Evolutionary conservation across 1,284 basidiomycete species (phyloP).

Genomic region (Hypsizygus ulmarius): DNA sequence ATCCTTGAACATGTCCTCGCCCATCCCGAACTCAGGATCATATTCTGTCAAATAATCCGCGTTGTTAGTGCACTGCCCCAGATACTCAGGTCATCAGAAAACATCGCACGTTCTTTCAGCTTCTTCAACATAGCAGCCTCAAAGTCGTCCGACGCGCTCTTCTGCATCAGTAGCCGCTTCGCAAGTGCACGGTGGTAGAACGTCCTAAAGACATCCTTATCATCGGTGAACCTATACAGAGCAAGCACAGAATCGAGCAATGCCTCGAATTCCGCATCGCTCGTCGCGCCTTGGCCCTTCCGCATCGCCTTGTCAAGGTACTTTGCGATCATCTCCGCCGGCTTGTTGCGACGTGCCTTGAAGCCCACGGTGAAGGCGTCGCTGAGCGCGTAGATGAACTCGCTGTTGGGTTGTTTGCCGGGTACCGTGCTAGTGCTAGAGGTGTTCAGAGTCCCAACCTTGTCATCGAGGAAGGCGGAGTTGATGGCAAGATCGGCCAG

Average conservation of each 20-base stretch:
- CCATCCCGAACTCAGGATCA: slow-evolving; percentile 85
- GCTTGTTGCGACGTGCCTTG: slow-evolving; percentile 79
- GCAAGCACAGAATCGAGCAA: slow-evolving; percentile 76
- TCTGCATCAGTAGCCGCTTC: slow-evolving; percentile 83
- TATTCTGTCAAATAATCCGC: slow-evolving; percentile 51
- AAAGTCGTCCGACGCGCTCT: slow-evolving; percentile 89
- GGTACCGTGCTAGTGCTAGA: slow-evolving; percentile 25
- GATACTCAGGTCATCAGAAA: neutral
- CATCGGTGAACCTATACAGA: slow-evolving; percentile 86
- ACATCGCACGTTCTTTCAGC: slow-evolving; percentile 75
- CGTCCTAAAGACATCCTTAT: slow-evolving; percentile 92
- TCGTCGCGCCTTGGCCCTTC: slow-evolving; percentile 74
- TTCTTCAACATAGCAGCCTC: slow-evolving; percentile 88
- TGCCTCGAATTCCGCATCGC: slow-evolving; percentile 69
- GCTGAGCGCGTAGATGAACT: slow-evolving; percentile 59
- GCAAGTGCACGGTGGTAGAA: slow-evolving; percentile 92
- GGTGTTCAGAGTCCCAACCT: slow-evolving; percentile 20
- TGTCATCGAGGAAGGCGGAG: slow-evolving; percentile 43
- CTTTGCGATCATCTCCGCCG: slow-evolving; percentile 94
- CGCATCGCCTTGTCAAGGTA: slow-evolving; percentile 86
- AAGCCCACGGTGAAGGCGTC: slow-evolving; percentile 85
- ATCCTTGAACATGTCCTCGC: slow-evolving; percentile 91
- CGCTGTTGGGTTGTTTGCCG: slow-evolving; percentile 39
- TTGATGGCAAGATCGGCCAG: slow-evolving; percentile 55
- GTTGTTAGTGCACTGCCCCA: neutral